Conservation (phyloP, 352 stramenopile genomes). For the Blastocystis sp. region DNA sequence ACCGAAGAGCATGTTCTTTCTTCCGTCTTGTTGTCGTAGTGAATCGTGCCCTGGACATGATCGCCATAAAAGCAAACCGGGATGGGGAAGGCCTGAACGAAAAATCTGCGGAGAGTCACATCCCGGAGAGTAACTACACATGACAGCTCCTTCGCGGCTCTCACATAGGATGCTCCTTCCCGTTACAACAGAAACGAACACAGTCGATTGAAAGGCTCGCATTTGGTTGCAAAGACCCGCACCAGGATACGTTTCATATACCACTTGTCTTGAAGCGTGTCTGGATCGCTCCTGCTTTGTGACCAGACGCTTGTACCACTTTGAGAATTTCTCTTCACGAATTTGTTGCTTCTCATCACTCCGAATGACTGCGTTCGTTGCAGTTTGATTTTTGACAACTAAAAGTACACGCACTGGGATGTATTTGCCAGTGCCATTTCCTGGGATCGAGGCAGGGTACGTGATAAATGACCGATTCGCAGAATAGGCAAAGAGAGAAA, state of each 20-base stretch:
- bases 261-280: not conserved
- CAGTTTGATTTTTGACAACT: too few relatives aligned
- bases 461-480: too few relatives aligned
- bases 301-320: not conserved
- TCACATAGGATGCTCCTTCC: not conserved
- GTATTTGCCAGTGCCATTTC: too few relatives aligned
- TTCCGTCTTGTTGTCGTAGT: not conserved
- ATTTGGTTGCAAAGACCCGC: constrained; percentile 8
- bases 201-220: not conserved
- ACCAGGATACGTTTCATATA: not conserved
- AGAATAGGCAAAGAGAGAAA: not conserved
- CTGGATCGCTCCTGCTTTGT: not conserved
- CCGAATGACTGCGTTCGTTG: too few relatives aligned
- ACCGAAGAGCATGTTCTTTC: not conserved
- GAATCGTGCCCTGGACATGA: not conserved
- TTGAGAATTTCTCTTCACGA: not conserved
- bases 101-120: not conserved
- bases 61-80: too few relatives aligned
- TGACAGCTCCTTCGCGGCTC: too few relatives aligned
- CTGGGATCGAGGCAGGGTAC: too few relatives aligned
- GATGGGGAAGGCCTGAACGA: not conserved
- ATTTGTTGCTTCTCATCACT: too few relatives aligned
- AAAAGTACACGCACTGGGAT: too few relatives aligned
- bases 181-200: constrained; percentile 3
- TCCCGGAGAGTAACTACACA: not conserved